Evolutionary conservation across 192 early-diverging fungal genomes (phyloP).

Genomic region (Geranomyces variabilis): DNA sequence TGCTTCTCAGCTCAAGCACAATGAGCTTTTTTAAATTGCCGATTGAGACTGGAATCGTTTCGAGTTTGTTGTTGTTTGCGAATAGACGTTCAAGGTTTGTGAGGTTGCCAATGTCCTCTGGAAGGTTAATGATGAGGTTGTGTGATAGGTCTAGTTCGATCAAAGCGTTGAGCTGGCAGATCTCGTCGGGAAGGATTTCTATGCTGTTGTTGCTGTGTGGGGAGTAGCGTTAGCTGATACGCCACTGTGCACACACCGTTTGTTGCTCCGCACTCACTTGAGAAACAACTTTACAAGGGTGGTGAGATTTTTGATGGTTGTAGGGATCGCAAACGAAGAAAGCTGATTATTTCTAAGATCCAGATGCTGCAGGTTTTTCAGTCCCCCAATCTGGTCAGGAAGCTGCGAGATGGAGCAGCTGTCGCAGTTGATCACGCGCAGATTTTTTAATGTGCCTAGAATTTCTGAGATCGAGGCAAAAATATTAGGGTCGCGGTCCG

Average conservation of each 20-base stretch:
- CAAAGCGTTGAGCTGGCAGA: conserved; percentile 45
- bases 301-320: conserved; percentile 35
- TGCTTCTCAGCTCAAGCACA: conserved; percentile 46
- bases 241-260: neutral
- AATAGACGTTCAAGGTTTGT: conserved; percentile 42
- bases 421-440: conserved; percentile 40
- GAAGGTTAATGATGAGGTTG: conserved; percentile 45
- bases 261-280: conserved; percentile 15
- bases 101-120: conserved; percentile 49
- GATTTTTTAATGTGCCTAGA: conserved; percentile 27
- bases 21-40: conserved; percentile 31
- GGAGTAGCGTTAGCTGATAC: neutral
- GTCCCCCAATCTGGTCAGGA: conserved; percentile 45
- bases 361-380: conserved; percentile 34
- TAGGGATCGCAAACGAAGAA: conserved; percentile 43
- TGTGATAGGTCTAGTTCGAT: conserved; percentile 47
- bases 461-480: conserved; percentile 16
- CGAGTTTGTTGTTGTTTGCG: conserved; percentile 52
- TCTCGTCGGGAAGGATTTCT: conserved; percentile 50
- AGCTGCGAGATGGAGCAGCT: conserved; percentile 44
- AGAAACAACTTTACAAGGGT: conserved; percentile 42
- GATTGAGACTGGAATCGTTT: conserved; percentile 45
- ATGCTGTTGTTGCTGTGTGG: conserved; percentile 51
- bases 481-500: neutral
- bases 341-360: conserved; percentile 54